phyloP scores from a whole-genome alignment of 2,329 filamentous ascomycete genomes.

The Tolypocladium amazonense region DNA sequence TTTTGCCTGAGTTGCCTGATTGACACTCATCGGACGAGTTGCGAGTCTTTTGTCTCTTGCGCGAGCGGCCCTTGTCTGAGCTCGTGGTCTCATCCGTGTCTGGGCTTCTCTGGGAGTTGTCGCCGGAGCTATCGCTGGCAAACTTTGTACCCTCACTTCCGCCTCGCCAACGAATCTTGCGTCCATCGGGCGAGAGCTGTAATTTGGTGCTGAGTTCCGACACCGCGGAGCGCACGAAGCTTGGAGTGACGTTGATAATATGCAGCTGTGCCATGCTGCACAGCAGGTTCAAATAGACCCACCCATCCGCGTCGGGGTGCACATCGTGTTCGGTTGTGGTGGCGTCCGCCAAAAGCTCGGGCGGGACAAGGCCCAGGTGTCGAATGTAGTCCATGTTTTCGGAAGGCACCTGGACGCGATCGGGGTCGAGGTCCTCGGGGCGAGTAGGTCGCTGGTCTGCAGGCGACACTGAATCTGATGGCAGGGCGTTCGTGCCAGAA shows the following conservation, averaged over 20 bases:
- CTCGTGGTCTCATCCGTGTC: constrained; percentile 39
- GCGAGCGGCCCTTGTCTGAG: constrained; percentile 27
- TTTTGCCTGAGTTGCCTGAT: constrained; percentile 24
- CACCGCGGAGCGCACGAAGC: constrained; percentile 66
- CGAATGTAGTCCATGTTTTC: constrained; percentile 76
- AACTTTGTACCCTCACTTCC: constrained; percentile 53
- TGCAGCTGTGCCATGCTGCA: constrained; percentile 77
- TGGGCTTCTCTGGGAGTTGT: constrained; percentile 33
- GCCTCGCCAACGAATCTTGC: constrained; percentile 72
- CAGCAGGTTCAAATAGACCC: constrained; percentile 74
- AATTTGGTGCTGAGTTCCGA: constrained; percentile 62
- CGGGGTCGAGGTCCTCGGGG: constrained; percentile 65
- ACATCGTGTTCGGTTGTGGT: constrained; percentile 31
- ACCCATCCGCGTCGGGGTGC: constrained; percentile 56
- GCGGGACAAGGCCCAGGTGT: constrained; percentile 57
- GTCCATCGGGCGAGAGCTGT: constrained; percentile 66
- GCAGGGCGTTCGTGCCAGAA: constrained; percentile 27
- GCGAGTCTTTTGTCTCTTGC: constrained; percentile 35
- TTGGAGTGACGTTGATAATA: constrained; percentile 70
- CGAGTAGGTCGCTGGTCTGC: constrained; percentile 69
- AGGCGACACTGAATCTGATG: constrained; percentile 21
- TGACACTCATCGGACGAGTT: constrained; percentile 22
- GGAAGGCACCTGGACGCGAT: constrained; percentile 61
- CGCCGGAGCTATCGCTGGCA: constrained; percentile 51
- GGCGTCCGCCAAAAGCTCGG: constrained; percentile 37